phyloP scores from a whole-genome alignment of 495 filamentous ascomycete genomes.

The Hyaloscypha finlandica region DNA sequence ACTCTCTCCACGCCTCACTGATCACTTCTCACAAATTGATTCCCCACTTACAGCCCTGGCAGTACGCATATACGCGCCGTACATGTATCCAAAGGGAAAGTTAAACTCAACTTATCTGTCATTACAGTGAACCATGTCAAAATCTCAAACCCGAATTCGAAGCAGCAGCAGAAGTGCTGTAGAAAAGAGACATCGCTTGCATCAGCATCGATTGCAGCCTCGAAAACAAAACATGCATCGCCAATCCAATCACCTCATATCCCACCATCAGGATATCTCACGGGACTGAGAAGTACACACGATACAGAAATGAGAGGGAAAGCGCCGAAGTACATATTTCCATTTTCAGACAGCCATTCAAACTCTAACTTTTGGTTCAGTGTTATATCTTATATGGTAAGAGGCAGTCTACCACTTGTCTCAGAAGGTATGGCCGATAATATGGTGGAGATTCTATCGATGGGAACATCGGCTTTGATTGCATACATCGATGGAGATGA shows the following conservation, averaged over 20 bases:
- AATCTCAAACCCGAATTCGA: conserved; percentile 14
- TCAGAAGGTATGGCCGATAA: background rate
- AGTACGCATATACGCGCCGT: conserved; percentile 12
- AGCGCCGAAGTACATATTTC: background rate
- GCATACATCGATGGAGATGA: conserved; percentile 12
- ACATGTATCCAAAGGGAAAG: too few species aligned
- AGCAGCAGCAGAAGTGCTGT: conserved; percentile 5
- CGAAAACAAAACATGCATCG: conserved; percentile 8
- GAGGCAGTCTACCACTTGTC: background rate
- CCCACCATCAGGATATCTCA: conserved; percentile 19
- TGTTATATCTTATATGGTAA: conserved; percentile 9
- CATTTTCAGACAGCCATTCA: background rate
- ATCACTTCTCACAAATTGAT: background rate
- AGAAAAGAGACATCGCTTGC: conserved; percentile 7
- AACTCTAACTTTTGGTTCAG: background rate
- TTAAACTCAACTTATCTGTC: background rate
- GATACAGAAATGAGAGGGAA: conserved; percentile 14
- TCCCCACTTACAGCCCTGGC: conserved; percentile 19
- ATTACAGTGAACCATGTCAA: conserved; percentile 21
- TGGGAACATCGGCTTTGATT: conserved; percentile 9
- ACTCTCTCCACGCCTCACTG: background rate
- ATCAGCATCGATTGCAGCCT: conserved; percentile 23
- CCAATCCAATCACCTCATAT: conserved; percentile 15
- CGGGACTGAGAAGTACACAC: conserved; percentile 4
- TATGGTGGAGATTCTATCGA: background rate